These are phyloP conservation scores for Colletotrichum tabaci DNA, from an alignment of 2,329 filamentous ascomycete genomes.

Conservation along the genomic window DNA sequence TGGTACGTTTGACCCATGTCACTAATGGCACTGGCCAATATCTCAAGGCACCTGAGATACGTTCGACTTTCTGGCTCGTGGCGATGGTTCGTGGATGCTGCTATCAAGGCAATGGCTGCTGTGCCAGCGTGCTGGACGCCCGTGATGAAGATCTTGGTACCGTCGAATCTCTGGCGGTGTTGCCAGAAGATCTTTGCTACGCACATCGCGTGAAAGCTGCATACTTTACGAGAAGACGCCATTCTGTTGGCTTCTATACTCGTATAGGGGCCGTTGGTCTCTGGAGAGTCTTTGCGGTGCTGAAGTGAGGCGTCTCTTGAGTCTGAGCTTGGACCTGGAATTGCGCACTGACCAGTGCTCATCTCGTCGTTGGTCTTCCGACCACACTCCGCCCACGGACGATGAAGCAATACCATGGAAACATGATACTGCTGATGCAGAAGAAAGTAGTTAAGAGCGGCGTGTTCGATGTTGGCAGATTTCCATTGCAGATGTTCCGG, in stretches of 20 bases:
- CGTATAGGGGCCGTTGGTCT: slow-evolving; percentile 51
- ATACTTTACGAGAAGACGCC: slow-evolving; percentile 65
- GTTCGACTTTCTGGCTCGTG: slow-evolving; percentile 55
- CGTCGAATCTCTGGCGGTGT: slow-evolving; percentile 66
- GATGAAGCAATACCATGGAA: slow-evolving; percentile 66
- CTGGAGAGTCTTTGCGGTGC: slow-evolving; percentile 46
- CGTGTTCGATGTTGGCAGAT: slow-evolving; percentile 65
- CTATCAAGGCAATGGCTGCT: slow-evolving; percentile 68
- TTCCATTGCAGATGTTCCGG: slow-evolving; percentile 65
- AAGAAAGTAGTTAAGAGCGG: slow-evolving; percentile 66
- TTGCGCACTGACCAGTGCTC: slow-evolving; percentile 52
- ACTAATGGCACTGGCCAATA: slow-evolving; percentile 64
- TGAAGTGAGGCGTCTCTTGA: slow-evolving; percentile 9
- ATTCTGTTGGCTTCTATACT: slow-evolving; percentile 59
- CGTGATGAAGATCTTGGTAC: slow-evolving; percentile 64
- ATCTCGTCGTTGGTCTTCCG: slow-evolving; percentile 52
- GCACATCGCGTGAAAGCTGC: slow-evolving; percentile 68
- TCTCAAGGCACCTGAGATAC: slow-evolving; percentile 65
- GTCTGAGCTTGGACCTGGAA: slow-evolving; percentile 47
- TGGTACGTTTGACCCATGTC: slow-evolving; percentile 69
- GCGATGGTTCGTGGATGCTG: slow-evolving; percentile 59
- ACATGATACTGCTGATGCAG: slow-evolving; percentile 70
- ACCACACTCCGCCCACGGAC: slow-evolving; percentile 67
- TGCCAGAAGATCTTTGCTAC: slow-evolving; percentile 70
- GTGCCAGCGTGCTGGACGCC: slow-evolving; percentile 69